A percentile compares a stretch with the other conserved stretches of the same genome.
Evolutionary conservation across 305 asterid species (phyloP).

Genomic region (Plantago coronopus): DNA sequence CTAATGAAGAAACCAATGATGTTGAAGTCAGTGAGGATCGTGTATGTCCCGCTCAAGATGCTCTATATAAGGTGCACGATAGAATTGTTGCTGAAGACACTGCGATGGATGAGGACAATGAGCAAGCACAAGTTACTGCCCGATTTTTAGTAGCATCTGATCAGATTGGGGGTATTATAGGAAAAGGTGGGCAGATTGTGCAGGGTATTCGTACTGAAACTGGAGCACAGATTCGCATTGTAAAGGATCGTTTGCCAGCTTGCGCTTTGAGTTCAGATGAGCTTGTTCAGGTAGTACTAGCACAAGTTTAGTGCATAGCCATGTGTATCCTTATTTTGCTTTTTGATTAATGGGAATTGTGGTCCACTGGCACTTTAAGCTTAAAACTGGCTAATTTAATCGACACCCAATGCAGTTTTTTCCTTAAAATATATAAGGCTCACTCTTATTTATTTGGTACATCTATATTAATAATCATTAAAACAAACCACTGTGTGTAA

Average conservation of each 20-base stretch:
- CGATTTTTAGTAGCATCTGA: constrained; percentile 86
- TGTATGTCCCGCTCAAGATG: constrained; percentile 84
- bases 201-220: constrained; percentile 75
- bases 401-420: not conserved
- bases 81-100: constrained; percentile 67
- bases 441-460: not conserved
- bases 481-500: not conserved
- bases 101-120: constrained; percentile 49
- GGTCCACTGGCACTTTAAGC: not conserved
- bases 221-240: constrained; percentile 87
- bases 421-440: not conserved
- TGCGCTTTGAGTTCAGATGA: constrained; percentile 89
- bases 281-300: constrained; percentile 70
- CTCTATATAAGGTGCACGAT: constrained; percentile 85
- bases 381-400: not conserved
- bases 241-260: constrained; percentile 79
- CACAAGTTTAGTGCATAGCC: not conserved
- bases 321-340: not conserved
- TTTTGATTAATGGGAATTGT: not conserved
- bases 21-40: constrained; percentile 51
- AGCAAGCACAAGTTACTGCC: constrained; percentile 52
- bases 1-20: constrained; percentile 72
- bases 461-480: no score
- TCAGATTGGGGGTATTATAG: constrained; percentile 89
- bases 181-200: constrained; percentile 93